These are phyloP conservation scores for Nicotiana paniculata DNA, from an alignment of 257 asterid genomes.

Conservation along the genomic window DNA sequence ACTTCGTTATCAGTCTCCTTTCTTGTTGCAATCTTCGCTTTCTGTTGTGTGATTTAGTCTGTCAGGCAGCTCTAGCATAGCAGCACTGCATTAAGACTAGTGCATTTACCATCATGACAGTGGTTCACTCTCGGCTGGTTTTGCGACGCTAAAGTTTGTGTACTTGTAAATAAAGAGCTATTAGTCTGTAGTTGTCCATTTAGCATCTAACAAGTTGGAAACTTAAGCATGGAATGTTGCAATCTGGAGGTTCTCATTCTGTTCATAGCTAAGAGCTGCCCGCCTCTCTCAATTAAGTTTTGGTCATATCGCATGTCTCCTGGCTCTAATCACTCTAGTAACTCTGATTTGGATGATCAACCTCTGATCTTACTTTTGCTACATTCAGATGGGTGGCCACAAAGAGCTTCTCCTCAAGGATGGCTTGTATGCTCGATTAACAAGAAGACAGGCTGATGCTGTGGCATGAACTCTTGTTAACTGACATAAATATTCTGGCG, in stretches of 20 bases:
- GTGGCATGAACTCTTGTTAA: slow-evolving; percentile 39
- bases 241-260: background rate
- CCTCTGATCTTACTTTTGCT: background rate
- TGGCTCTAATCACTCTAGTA: background rate
- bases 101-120: background rate
- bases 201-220: background rate
- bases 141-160: background rate
- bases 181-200: background rate
- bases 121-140: background rate
- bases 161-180: background rate
- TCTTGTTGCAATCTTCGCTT: background rate
- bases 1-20: background rate
- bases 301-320: background rate
- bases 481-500: background rate
- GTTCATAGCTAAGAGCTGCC: background rate
- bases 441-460: slow-evolving; percentile 73
- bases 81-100: background rate
- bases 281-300: background rate
- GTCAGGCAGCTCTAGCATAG: background rate
- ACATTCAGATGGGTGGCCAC: slow-evolving; percentile 74
- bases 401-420: slow-evolving; percentile 52
- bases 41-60: background rate
- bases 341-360: background rate
- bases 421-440: slow-evolving; percentile 78
- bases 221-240: background rate